Evolutionary conservation across 2,329 filamentous ascomycete species (phyloP), one percentile per base, ranked within the genome.

Genomic region (Ophiostoma perfectum): DNA sequence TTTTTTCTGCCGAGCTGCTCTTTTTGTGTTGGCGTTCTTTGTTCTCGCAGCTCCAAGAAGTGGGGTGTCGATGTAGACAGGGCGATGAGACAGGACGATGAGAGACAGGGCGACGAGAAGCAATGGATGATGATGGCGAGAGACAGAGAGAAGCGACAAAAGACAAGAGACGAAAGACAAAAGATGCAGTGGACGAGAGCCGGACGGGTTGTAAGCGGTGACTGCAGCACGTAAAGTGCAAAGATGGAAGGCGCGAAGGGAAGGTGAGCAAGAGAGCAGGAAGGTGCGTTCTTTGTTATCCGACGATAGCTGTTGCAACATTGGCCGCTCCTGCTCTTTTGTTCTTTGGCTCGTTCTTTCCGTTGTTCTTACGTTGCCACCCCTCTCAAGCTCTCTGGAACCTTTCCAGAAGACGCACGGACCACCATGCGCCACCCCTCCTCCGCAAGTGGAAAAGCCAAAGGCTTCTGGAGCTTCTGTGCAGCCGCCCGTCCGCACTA

Each of bases 401-500:
- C 58, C 45, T 52, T 73, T 73, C 72, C 73, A 73, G 72, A 73
- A 73, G 72, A 69, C 63, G 73, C 73, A 74, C 73, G 68, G 72
- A 45, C 68, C 72, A 71, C 66, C 8, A 63, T 71, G 71, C 67
- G 70, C 49, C 70, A 68, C 67, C 49, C 49, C 49, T 27, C 49
- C 66, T 65, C 66, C 68, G 66, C 67, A 64, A 44, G 47, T 55
- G 67, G 65, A 44, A 64, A 65, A 63, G 60, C 60, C 60, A 39
- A 44, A 27, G 67, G 66, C 71, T 73, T 72, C 71, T 72, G 68
- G 69, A 72, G 70, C 71, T 72, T 73, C 71, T 69, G 49, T 73
- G 72, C 71, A 73, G 70, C 66, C 55, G 65, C 60, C 45, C 55
- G 60, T 60, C n/a, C 7, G n/a, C n/a, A 55, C 49, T 55, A 42